Conservation (phyloP, 192 early-diverging fungal genomes). For the Phlyctochytrium bullatum region DNA sequence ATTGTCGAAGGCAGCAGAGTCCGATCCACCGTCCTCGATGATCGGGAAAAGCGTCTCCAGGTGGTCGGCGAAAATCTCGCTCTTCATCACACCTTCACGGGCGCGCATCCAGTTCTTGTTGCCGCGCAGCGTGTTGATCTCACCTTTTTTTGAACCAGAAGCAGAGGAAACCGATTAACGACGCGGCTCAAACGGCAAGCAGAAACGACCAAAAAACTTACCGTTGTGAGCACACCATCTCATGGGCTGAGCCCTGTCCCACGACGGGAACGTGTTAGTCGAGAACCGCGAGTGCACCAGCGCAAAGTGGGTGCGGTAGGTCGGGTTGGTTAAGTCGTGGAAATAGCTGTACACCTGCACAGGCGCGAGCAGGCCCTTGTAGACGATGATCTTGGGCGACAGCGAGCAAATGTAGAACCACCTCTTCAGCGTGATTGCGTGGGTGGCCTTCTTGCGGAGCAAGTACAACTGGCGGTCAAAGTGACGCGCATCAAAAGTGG, state of each 20-base stretch:
- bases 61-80: slow-evolving; percentile 73
- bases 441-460: slow-evolving; percentile 86
- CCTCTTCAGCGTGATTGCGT: slow-evolving; percentile 77
- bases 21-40: slow-evolving; percentile 92
- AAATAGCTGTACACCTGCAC: slow-evolving; percentile 94
- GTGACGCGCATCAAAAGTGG: slow-evolving; percentile 39
- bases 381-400: slow-evolving; percentile 88
- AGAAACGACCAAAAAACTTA: slow-evolving; percentile 32
- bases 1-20: slow-evolving; percentile 96
- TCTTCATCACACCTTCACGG: slow-evolving; percentile 90
- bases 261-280: slow-evolving; percentile 98
- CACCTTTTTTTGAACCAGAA: slow-evolving; percentile 51
- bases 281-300: slow-evolving; percentile 98
- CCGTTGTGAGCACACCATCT: slow-evolving; percentile 98
- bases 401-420: slow-evolving; percentile 99
- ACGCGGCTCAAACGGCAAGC: neutral
- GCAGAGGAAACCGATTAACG: neutral
- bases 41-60: slow-evolving; percentile 86
- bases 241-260: slow-evolving; percentile 99
- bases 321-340: slow-evolving; percentile 78
- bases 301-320: slow-evolving; percentile 88
- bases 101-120: slow-evolving; percentile 99
- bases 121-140: slow-evolving; percentile 97
- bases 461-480: slow-evolving; percentile 89
- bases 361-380: slow-evolving; percentile 96